These are phyloP conservation scores for Ophiorrhiza pumila DNA, from an alignment of 257 asterid species.

Conservation along the genomic window DNA sequence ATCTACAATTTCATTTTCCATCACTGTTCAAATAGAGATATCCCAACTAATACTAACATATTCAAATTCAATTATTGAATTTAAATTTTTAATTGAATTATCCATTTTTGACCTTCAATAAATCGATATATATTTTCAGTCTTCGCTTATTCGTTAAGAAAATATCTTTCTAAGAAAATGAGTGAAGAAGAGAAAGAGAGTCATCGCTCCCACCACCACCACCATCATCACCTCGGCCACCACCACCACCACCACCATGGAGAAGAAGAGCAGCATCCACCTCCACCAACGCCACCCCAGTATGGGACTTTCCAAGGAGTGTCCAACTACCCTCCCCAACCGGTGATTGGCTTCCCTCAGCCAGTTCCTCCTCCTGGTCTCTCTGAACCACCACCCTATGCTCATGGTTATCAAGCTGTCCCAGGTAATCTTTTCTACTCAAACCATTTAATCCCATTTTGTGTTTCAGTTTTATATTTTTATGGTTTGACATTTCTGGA, in stretches of 20 bases:
- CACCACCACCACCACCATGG: constrained; percentile 17
- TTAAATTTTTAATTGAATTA: background rate
- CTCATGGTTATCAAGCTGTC: constrained; percentile 80
- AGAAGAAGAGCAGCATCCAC: constrained; percentile 14
- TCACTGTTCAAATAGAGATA: background rate
- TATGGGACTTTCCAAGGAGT: constrained; percentile 92
- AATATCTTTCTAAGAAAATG: constrained; percentile 27
- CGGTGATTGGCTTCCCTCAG: constrained; percentile 80
- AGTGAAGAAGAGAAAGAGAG: constrained; percentile 46
- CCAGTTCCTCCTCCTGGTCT: constrained; percentile 81
- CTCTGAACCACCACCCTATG: constrained; percentile 48
- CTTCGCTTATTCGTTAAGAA: background rate
- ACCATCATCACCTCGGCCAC: constrained; percentile 9
- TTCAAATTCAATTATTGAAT: background rate
- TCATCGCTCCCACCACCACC: constrained; percentile 32
- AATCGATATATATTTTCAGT: background rate
- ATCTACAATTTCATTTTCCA: no score
- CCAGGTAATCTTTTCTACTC: constrained; percentile 42
- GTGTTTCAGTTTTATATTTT: background rate
- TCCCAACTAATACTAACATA: constrained; percentile 3
- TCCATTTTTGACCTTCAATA: background rate
- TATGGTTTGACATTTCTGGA: background rate
- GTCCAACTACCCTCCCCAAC: constrained; percentile 58
- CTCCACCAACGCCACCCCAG: constrained; percentile 38
- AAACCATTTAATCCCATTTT: background rate